Evolutionary conservation across 495 filamentous ascomycete species (phyloP), one percentile per base, ranked within the genome.

Genomic region (Penicillium longicatenatum): DNA sequence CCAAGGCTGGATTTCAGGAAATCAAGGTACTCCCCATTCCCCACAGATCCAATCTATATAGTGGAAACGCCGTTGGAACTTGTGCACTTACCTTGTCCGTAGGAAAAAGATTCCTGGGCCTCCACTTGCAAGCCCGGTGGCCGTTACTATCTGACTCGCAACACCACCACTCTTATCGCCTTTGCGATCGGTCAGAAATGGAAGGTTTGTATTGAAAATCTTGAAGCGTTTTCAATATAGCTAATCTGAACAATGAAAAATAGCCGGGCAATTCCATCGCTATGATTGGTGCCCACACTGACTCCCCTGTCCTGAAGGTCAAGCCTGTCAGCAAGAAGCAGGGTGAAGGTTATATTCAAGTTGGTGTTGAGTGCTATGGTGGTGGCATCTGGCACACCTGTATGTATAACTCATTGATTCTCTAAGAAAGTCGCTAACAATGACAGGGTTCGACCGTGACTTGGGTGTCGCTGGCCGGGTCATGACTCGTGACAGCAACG

Each of bases 271-370:
- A 96, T 71, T 85, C 93, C 10, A 89, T 99, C 68, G 86, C 89
- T 66, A 94, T 98, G 89, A 84, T 99, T 57, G 94, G 94, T 64
- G 92, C 94, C 46, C 94, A 99, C 75, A 98, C 94, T 21, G 94
- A 99, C 72, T 98, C 93, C 5, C 90, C 90, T 0, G 90, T 89
- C 50, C 80, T 98, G 46, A 86, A 94, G 46, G 75, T 99, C 62
- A 99, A 99, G 76, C 94, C 94, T 4, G 85, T 94, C 31, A 96
- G 91, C 75, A 96, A 92, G 78, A 94, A 93, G 74, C 79, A 84
- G 55, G 82, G 75, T 35, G 89, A 90, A 59, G 92, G 93, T n/a
- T 99, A 92, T 74, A 68, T 97, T 47, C 94, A 99, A 73, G 89
- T 98, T 43, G 94, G 92, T 49, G 92, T 97, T 47, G 94, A 99